Evolutionary conservation across 129 eudicot species (phyloP).

Genomic region (Lonicera japonica): DNA sequence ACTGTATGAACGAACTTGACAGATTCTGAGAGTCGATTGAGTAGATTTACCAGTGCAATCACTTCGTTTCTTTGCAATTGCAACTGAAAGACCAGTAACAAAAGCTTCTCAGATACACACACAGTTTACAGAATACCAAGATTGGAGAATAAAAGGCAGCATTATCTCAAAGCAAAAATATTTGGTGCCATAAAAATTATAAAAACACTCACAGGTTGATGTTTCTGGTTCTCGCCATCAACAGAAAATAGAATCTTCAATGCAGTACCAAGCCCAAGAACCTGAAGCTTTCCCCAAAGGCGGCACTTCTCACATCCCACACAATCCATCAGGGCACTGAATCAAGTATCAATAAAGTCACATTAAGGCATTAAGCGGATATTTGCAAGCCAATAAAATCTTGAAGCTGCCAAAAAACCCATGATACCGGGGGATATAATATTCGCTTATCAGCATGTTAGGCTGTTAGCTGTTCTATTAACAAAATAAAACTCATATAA

Average conservation of each 20-base stretch:
- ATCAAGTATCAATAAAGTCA: too few species aligned
- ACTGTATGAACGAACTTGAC: slow-evolving; percentile 54
- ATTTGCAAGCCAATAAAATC: too few species aligned
- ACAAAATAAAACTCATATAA: too few species aligned
- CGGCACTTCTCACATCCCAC: slow-evolving; percentile 98
- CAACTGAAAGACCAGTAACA: slow-evolving; percentile 37
- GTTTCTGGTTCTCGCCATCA: slow-evolving; percentile 33
- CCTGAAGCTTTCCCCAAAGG: slow-evolving; percentile 97
- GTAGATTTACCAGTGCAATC: slow-evolving; percentile 80
- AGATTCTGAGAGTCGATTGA: slow-evolving; percentile 84
- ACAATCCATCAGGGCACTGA: slow-evolving; percentile 95
- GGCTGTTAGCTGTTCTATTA: too few species aligned
- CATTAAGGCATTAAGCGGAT: too few species aligned
- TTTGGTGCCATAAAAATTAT: slow-evolving; percentile 1
- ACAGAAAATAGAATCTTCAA: slow-evolving; percentile 85
- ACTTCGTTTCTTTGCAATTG: slow-evolving; percentile 90
- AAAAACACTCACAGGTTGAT: slow-evolving; percentile 51
- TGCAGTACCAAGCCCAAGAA: slow-evolving; percentile 94
- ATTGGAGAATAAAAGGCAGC: background rate
- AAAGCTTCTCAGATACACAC: background rate
- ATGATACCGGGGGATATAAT: too few species aligned
- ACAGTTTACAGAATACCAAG: too few species aligned
- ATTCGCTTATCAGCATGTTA: too few species aligned
- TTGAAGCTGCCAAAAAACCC: too few species aligned
- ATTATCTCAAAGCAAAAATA: background rate